These are phyloP conservation scores for Groenewaldozyma auringiensis DNA, from an alignment of 1,139 yeast species.

Conservation along the genomic window DNA sequence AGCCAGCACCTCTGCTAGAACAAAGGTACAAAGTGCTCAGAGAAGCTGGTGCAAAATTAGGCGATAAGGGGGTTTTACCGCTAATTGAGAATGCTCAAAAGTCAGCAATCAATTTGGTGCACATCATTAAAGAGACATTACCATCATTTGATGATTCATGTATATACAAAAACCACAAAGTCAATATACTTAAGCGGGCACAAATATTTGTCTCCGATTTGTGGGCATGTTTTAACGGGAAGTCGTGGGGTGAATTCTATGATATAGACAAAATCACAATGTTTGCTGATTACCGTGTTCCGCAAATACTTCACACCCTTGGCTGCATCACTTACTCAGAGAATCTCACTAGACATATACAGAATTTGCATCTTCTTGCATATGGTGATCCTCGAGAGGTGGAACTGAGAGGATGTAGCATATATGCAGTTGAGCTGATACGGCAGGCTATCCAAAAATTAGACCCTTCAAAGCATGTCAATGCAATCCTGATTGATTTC, in stretches of 20 bases:
- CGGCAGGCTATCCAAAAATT: constrained; percentile 19
- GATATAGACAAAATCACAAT: constrained; percentile 38
- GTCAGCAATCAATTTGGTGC: constrained; percentile 31
- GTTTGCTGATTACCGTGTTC: constrained; percentile 42
- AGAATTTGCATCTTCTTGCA: constrained; percentile 17
- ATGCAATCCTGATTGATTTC: constrained; percentile 36
- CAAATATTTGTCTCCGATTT: constrained; percentile 37
- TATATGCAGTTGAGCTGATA: constrained; percentile 36
- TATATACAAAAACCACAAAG: constrained; percentile 25
- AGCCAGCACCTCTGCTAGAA: constrained; percentile 31
- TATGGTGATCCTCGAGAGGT: constrained; percentile 32
- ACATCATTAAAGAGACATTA: constrained; percentile 24
- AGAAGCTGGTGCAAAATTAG: constrained; percentile 34
- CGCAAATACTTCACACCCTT: constrained; percentile 34
- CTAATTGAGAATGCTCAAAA: constrained; percentile 23
- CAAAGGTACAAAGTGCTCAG: constrained; percentile 30
- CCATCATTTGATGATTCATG: constrained; percentile 31
- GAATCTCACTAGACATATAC: constrained; percentile 21
- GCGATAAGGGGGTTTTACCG: constrained; percentile 13
- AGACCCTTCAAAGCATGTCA: constrained; percentile 22
- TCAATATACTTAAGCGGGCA: constrained; percentile 34
- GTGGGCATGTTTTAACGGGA: constrained; percentile 39
- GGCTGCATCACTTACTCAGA: constrained; percentile 33
- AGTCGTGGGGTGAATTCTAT: constrained; percentile 29
- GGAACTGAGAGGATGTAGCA: constrained; percentile 37